These are phyloP conservation scores for Colletotrichum destructivum DNA, from an alignment of 2,329 filamentous ascomycete species.

Conservation along the genomic window DNA sequence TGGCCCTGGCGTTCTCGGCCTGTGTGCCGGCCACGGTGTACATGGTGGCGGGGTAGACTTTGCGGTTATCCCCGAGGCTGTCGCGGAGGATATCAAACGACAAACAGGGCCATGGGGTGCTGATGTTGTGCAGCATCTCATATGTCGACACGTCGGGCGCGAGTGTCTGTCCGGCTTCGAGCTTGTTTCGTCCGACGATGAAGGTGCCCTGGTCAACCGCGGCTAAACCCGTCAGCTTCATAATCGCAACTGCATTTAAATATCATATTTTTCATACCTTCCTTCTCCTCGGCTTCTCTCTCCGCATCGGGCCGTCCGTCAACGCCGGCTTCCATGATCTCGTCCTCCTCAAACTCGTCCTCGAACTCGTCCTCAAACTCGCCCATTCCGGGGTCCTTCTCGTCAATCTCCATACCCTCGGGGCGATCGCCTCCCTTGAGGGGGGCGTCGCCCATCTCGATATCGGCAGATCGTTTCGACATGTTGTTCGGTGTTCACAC, in stretches of 20 bases:
- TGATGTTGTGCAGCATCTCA: constrained; percentile 96
- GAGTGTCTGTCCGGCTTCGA: constrained; percentile 91
- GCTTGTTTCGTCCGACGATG: constrained; percentile 93
- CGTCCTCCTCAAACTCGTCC: constrained; percentile 90
- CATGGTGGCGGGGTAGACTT: constrained; percentile 93
- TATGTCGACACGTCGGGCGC: constrained; percentile 95
- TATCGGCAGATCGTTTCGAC: constrained; percentile 73
- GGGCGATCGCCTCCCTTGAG: constrained; percentile 75
- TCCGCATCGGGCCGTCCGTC: constrained; percentile 94
- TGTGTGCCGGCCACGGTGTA: constrained; percentile 97
- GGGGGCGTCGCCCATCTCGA: constrained; percentile 61
- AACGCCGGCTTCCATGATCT: constrained; percentile 94
- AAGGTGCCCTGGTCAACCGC: constrained; percentile 93
- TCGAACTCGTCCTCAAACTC: constrained; percentile 98
- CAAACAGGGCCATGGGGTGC: constrained; percentile 95
- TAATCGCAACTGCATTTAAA: too few species aligned
- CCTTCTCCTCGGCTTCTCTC: constrained; percentile 89
- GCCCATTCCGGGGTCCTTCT: constrained; percentile 70
- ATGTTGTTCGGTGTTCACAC: constrained; percentile 54
- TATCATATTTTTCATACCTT: constrained; percentile 60
- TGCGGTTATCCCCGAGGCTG: constrained; percentile 87
- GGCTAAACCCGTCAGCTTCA: constrained; percentile 57
- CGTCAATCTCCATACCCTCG: constrained; percentile 77
- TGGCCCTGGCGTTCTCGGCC: constrained; percentile 80
- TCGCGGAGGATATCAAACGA: constrained; percentile 95